Base-by-base conservation (phyloP, 2,329 filamentous ascomycete species). In the Chaetothyriales sp. region DNA sequence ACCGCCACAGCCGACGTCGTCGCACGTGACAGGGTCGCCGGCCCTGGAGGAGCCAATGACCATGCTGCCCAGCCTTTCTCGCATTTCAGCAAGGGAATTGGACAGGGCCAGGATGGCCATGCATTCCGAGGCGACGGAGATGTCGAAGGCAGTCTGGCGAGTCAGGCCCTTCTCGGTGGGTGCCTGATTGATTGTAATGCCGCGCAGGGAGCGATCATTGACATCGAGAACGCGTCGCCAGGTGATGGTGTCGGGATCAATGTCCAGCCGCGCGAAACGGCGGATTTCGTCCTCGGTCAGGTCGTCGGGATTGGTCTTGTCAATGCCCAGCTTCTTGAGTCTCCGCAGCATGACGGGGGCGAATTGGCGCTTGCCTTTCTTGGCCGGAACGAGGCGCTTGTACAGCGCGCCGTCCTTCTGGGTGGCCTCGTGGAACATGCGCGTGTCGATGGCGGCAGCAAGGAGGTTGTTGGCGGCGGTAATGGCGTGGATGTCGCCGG, bases 61-160 rank as follows among this genome's bases (percentile, higher is more conserved):
- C 89, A 98, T 97, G 60, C 86, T 81, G 51, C 92, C 92, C 28
- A 98, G 80, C 54, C 92, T 83, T 69, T 95, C 89, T 53, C 92
- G 82, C 82, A 98, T 86, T 64, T 98, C 92, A 29, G 75, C 73
- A 56, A 97, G 76, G 65, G 83, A 81, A 58, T 88, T 95, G 72
- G 88, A 94, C 60, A 98, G 79, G 8, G 92, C 92, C 52, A 98
- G 81, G 56, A 98, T 94, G 55, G 92, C 92, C 92, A 98, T 98
- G 67, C 89, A 95, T 69, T 97, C 92, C 67, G 86, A 94, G 44
- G 92, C 92, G 28, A 98, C 92, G 0, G 90, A 95, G 60, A 98
- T 98, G 66, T 98, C 92, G 64, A 98, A 98, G 45, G 87, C 89
- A 29, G 92, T 97, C 68, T 92, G 80, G 56, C 92, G 82, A 22